Evolutionary conservation across 2,329 filamentous ascomycete species (phyloP), one percentile per base, ranked within the genome.

Genomic region (Niveomyces coronatus): DNA sequence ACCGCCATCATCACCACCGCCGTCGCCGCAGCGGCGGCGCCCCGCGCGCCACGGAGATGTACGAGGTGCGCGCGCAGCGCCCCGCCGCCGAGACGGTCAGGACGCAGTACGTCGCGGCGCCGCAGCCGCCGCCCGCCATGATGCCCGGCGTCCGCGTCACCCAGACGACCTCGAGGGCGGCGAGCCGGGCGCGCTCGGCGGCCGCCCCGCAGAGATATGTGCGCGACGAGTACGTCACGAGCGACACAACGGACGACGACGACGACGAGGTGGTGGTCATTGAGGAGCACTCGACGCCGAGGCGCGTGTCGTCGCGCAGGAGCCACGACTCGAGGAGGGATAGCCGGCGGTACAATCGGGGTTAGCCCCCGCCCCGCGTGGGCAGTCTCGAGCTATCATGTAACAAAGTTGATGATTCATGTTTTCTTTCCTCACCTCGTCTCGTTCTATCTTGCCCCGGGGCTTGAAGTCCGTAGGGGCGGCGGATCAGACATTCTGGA

Each of bases 241-340:
- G 27, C 18, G 45, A 44, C 39, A 53, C 37, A 5, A 27, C 37
- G 37, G 15, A 33, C n/a, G 44, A 44, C 41, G 52, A 35, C 10
- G 53, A 60, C 5, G 58, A 62, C 31, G 64, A 68, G 54, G 54
- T 61, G 13, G 45, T 62, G 3, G 57, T 62, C 9, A 46, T 58
- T 24, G 58, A 61, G 47, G 59, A 62, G 36, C 49, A 54, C 30
- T 50, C 47, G 18, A 52, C 56, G 35, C 52, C 56, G 19, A 46
- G 50, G 24, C 45, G 50, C 41, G 41, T 48, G 45, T 24, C 31
- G 10, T 31, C 28, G 13, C 19, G 28, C 11, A 22, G 18, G 20
- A 37, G 36, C 22, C 10, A 38, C 13, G 36, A 38, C n/a, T 31
- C 36, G 29, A 19, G 36, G 16, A 28, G 36, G n/a, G 36, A 31